These are phyloP conservation scores for Zasmidium cellare DNA, from an alignment of 2,329 filamentous ascomycete genomes.

Conservation along the genomic window DNA sequence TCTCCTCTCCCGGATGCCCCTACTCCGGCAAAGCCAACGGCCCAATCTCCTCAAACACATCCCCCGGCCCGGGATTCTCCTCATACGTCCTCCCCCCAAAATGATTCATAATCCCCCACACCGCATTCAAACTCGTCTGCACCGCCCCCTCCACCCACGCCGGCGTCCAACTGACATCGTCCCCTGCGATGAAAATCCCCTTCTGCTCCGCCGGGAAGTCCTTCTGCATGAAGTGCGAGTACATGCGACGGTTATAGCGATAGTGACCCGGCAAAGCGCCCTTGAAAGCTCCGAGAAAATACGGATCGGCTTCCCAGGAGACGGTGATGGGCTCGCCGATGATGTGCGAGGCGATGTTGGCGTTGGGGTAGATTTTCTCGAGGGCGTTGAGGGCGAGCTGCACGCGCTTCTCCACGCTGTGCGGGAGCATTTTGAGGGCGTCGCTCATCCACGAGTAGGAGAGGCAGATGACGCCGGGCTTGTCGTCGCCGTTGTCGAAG, in stretches of 20 bases:
- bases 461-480: background rate
- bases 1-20: no score
- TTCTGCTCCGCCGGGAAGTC: background rate
- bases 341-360: background rate
- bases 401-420: background rate
- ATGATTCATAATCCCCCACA: background rate
- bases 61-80: background rate
- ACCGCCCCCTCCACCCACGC: background rate
- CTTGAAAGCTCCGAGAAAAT: background rate
- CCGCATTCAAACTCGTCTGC: background rate
- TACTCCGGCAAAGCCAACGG: background rate
- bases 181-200: background rate
- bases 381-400: background rate
- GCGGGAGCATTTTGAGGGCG: background rate
- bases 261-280: background rate
- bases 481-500: background rate
- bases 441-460: background rate
- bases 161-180: background rate
- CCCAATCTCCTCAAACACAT: background rate
- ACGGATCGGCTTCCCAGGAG: background rate
- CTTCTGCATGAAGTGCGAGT: background rate
- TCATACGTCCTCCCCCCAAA: background rate
- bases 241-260: background rate
- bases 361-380: background rate
- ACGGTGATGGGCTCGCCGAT: background rate